Base-by-base conservation (phyloP, 202 grass and related monocot genomes). In the Hordeum pubiflorum region DNA sequence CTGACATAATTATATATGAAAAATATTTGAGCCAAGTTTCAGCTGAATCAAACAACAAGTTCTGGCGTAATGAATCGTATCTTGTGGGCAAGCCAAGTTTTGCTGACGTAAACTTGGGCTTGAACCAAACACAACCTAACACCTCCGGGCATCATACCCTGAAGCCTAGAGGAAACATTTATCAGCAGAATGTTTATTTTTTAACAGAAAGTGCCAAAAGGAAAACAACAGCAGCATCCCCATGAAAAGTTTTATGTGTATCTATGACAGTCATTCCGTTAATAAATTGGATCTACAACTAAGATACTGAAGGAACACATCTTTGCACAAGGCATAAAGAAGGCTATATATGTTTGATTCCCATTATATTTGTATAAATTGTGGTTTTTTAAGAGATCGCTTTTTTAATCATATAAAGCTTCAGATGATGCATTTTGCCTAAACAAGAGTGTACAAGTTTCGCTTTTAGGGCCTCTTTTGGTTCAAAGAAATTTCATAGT, bases 101-200 rank as follows among this genome's bases (percentile, higher is more conserved):
- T 12, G 34, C 4, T 5, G n/a, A 40, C 34, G n/a, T 40, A 68
- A 40, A 39, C 34, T 68, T 39, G 64, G 62, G 64, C n/a, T 68
- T 40, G 33, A 33, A 33, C 15, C 29, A 64, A 64, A n/a, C 15
- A 64, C 3, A 33, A 1, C 7, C 29, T 34, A 72, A 68, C 86
- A 74, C 80, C 86, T 71, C 77, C 54, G 65, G 63, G 63, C 71
- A 75, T 84, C 81, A 89, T 66, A 24, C 84, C 71, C 71, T 84
- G 32, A 52, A 75, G 69, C 34, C 46, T 50, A 50, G 14, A 50
- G 46, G 14, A 50, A 50, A 50, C 46, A 50, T 17, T 50, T 14
- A 50, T 50, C 21, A 73, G 10, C 29, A 81, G 44, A 85, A 17
- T 79, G 32, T 37, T 20, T 64, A 50, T 7, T 64, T 50, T 50